A percentile compares a stretch with the other conserved stretches of the same genome.
Conservation (phyloP, 164 flowering plant species). For the Magnolia changhungtana region DNA sequence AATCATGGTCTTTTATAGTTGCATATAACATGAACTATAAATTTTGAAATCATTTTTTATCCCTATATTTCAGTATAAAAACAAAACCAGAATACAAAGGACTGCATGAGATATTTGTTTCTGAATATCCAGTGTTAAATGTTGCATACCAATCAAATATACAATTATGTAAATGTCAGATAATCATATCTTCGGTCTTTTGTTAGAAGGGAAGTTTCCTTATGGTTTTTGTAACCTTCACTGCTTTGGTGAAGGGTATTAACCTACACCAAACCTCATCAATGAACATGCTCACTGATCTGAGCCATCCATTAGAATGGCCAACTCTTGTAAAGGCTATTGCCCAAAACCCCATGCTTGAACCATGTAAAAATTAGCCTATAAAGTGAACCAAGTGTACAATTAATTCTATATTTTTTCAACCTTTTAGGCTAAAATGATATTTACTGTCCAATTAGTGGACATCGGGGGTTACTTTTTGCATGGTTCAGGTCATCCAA, state of each 20-base stretch:
- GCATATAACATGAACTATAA: too few relatives aligned
- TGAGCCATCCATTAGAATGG: not conserved
- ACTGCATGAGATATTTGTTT: too few relatives aligned
- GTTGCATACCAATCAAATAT: too few relatives aligned
- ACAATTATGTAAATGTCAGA: too few relatives aligned
- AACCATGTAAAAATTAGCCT: not conserved
- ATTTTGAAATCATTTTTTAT: too few relatives aligned
- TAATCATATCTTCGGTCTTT: too few relatives aligned
- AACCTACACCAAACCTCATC: not conserved
- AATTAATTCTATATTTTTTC: not conserved
- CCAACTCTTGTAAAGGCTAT: not conserved
- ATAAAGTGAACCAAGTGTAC: not conserved
- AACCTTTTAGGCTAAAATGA: not conserved
- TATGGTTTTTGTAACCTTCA: not conserved
- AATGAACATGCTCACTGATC: not conserved
- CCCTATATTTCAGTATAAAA: too few relatives aligned
- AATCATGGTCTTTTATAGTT: too few relatives aligned
- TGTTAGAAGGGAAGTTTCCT: not conserved
- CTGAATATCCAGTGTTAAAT: too few relatives aligned
- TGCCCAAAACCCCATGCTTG: not conserved
- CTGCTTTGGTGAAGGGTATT: not conserved
- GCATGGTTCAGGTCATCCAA: too few relatives aligned
- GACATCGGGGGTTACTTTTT: not conserved
- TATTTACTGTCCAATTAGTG: not conserved
- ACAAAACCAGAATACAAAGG: too few relatives aligned